Evolutionary conservation across 352 stramenopile species (phyloP).

Genomic region (Phytophthora pisi): DNA sequence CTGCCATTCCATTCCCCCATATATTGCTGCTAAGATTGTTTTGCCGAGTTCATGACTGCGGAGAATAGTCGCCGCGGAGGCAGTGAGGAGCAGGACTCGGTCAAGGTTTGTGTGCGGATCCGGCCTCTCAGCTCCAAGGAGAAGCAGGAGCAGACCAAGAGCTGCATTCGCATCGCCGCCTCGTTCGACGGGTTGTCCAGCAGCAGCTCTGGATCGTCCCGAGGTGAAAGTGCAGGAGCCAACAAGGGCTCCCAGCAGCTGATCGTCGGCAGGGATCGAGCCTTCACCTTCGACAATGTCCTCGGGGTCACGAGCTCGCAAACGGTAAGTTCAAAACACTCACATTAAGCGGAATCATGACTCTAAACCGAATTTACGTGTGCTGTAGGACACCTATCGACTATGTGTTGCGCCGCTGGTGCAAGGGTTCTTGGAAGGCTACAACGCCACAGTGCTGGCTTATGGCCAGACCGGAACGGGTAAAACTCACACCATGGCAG

Average conservation of each 20-base stretch:
- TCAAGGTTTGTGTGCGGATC: slow-evolving; percentile 81
- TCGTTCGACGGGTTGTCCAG: slow-evolving; percentile 53
- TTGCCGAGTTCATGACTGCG: slow-evolving; percentile 22
- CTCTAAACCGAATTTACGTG: neutral
- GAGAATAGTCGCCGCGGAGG: slow-evolving; percentile 31
- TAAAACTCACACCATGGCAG: slow-evolving; percentile 97
- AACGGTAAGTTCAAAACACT: slow-evolving; percentile 34
- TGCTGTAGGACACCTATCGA: slow-evolving; percentile 66
- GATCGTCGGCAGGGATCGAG: slow-evolving; percentile 81
- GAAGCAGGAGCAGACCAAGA: slow-evolving; percentile 73
- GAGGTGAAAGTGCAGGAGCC: slow-evolving; percentile 2
- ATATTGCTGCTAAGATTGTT: slow-evolving; percentile 4
- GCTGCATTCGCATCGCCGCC: slow-evolving; percentile 67
- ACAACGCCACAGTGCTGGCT: slow-evolving; percentile 84
- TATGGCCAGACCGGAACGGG: slow-evolving; percentile 91
- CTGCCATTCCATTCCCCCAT: slow-evolving; percentile 10
- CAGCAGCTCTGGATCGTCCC: slow-evolving; percentile 18
- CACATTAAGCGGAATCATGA: neutral
- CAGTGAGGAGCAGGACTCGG: slow-evolving; percentile 55
- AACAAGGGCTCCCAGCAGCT: slow-evolving; percentile 58
- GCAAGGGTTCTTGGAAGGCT: slow-evolving; percentile 80
- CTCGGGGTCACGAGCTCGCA: slow-evolving; percentile 79
- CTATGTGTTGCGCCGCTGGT: slow-evolving; percentile 73
- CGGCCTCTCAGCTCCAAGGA: slow-evolving; percentile 71
- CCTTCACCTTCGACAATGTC: slow-evolving; percentile 92